Conservation (phyloP, 2,329 filamentous ascomycete species). For the Penicillium sp. region DNA sequence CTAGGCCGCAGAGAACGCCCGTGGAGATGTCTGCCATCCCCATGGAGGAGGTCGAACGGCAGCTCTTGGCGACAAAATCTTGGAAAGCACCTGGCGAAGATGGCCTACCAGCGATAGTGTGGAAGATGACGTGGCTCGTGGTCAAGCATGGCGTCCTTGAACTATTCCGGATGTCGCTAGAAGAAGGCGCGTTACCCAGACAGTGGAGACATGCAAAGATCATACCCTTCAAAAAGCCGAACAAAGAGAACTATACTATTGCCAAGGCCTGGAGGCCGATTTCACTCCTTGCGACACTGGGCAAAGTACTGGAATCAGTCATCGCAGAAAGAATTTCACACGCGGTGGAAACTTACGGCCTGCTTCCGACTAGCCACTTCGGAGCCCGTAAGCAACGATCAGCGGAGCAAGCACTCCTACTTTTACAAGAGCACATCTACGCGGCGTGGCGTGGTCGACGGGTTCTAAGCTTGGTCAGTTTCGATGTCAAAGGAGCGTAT, state of each 20-base stretch:
- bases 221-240: conserved; percentile 24
- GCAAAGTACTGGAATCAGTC: conserved; percentile 31
- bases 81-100: conserved; percentile 17
- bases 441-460: conserved; percentile 23
- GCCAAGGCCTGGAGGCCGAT: conserved; percentile 23
- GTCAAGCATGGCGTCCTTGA: conserved; percentile 20
- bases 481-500: conserved; percentile 44
- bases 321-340: conserved; percentile 31
- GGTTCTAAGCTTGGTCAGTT: conserved; percentile 25
- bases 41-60: conserved; percentile 21
- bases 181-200: conserved; percentile 12
- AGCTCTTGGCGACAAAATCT: conserved; percentile 10
- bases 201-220: conserved; percentile 22
- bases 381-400: conserved; percentile 37
- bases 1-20: conserved; percentile 8
- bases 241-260: conserved; percentile 21
- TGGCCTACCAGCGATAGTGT: conserved; percentile 20
- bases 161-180: conserved; percentile 19
- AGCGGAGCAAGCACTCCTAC: conserved; percentile 33
- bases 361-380: not conserved
- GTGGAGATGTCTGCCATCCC: conserved; percentile 15
- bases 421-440: conserved; percentile 28
- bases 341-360: conserved; percentile 25
- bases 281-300: conserved; percentile 26
- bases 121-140: conserved; percentile 23